These are phyloP conservation scores for Linnemannia elongata DNA, from an alignment of 192 early-diverging fungal genomes.

Conservation along the genomic window DNA sequence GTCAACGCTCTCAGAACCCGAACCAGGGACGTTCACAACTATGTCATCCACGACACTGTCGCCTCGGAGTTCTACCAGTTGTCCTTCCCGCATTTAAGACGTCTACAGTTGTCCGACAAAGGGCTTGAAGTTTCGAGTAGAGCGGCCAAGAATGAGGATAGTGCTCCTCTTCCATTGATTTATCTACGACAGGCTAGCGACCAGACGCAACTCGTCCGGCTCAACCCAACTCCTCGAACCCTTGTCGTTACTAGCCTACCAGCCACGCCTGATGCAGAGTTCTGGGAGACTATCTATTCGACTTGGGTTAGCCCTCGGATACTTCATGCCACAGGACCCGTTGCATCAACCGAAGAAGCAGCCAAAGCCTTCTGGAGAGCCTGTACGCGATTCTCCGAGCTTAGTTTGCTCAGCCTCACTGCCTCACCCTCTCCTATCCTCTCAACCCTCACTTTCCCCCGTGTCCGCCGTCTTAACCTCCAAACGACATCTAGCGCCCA, in stretches of 20 bases:
- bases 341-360: neutral
- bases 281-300: neutral
- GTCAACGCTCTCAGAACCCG: neutral
- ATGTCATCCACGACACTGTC: neutral
- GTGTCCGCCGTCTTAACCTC: neutral
- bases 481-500: neutral
- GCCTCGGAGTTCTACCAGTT: neutral
- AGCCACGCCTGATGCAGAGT: neutral
- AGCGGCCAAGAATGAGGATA: neutral
- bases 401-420: neutral
- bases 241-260: neutral
- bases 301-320: neutral
- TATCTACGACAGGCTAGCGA: neutral
- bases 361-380: neutral
- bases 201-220: neutral
- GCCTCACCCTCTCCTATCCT: neutral
- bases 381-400: neutral
- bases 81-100: neutral
- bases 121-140: neutral
- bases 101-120: neutral
- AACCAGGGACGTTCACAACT: neutral
- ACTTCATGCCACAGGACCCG: slow-evolving; percentile 5
- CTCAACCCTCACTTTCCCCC: neutral
- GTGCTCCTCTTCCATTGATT: neutral
- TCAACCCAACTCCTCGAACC: neutral